phyloP scores from a whole-genome alignment of 2,329 filamentous ascomycete genomes.

The Talaromyces sp. region DNA sequence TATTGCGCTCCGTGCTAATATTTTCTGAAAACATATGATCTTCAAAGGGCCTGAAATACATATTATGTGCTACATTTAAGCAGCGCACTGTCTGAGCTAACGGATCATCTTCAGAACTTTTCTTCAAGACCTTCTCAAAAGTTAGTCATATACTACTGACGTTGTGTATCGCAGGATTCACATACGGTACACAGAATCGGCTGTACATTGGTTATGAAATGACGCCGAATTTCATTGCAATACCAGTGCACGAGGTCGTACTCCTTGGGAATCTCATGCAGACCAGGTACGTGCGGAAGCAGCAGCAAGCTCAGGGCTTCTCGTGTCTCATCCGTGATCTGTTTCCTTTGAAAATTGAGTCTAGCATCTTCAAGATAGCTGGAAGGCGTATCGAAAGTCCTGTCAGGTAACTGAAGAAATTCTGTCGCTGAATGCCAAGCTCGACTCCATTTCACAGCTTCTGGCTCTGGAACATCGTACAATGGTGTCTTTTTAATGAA shows the following conservation, averaged over 20 bases:
- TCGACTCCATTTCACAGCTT: slow-evolving; percentile 37
- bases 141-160: not conserved
- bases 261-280: slow-evolving; percentile 21
- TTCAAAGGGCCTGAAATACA: slow-evolving; percentile 38
- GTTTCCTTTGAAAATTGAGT: slow-evolving; percentile 25
- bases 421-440: slow-evolving; percentile 42
- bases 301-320: slow-evolving; percentile 36
- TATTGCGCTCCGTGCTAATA: slow-evolving; percentile 27
- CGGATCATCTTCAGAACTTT: slow-evolving; percentile 24
- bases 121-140: slow-evolving; percentile 26
- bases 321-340: slow-evolving; percentile 29
- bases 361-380: slow-evolving; percentile 25
- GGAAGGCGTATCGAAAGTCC: slow-evolving; percentile 30
- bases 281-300: slow-evolving; percentile 22
- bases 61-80: slow-evolving; percentile 34
- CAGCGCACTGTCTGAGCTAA: slow-evolving; percentile 34
- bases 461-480: slow-evolving; percentile 22
- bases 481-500: not conserved
- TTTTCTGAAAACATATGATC: slow-evolving; percentile 33
- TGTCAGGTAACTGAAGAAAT: slow-evolving; percentile 39
- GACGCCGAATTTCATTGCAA: slow-evolving; percentile 41
- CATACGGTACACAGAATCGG: slow-evolving; percentile 34
- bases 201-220: slow-evolving; percentile 42
- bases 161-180: not conserved
- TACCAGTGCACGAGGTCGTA: slow-evolving; percentile 43